Percentiles rank a stretch among this genome's conserved stretches.
These are phyloP conservation scores for Ganoderma lingzhi DNA, from an alignment of 1,284 basidiomycete species.

Conservation along the genomic window DNA sequence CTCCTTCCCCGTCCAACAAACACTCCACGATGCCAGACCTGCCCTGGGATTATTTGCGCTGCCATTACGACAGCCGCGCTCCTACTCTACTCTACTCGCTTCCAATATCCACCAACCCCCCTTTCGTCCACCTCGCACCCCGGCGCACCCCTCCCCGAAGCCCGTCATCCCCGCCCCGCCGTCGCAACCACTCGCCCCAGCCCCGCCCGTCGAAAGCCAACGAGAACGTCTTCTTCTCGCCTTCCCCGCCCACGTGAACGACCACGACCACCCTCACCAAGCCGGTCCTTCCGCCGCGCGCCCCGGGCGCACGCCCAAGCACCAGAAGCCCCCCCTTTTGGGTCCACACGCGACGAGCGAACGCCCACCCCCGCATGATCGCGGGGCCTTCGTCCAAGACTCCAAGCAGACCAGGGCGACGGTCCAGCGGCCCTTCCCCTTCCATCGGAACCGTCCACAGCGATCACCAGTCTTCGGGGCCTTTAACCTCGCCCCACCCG, in stretches of 20 bases:
- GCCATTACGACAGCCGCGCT: constrained; percentile 26
- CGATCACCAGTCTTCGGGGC: constrained; percentile 25
- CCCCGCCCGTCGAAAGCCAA: constrained; percentile 11
- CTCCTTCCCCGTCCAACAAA: constrained; percentile 26
- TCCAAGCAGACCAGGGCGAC: neutral
- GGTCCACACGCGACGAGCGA: constrained; percentile 13
- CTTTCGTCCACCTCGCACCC: constrained; percentile 7
- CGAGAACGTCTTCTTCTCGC: constrained; percentile 23
- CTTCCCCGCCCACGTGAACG: constrained; percentile 31
- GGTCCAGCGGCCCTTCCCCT: constrained; percentile 17
- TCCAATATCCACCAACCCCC: constrained; percentile 17
- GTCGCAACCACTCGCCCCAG: constrained; percentile 2
- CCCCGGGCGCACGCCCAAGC: constrained; percentile 17
- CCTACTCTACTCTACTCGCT: constrained; percentile 16
- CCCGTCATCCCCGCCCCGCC: constrained; percentile 17
- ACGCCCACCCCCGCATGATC: constrained; percentile 29
- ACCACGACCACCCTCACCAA: constrained; percentile 21
- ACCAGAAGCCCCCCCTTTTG: constrained; percentile 23
- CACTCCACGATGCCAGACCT: constrained; percentile 9
- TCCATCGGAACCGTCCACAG: constrained; percentile 30
- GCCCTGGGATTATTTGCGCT: constrained; percentile 10
- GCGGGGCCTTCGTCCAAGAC: constrained; percentile 8
- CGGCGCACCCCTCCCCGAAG: neutral
- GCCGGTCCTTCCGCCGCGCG: constrained; percentile 7
- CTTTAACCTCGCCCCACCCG: constrained; percentile 15